Evolutionary conservation across 2,329 filamentous ascomycete species (phyloP), one percentile per base, ranked within the genome.

Genomic region (Colletotrichum sidae): DNA sequence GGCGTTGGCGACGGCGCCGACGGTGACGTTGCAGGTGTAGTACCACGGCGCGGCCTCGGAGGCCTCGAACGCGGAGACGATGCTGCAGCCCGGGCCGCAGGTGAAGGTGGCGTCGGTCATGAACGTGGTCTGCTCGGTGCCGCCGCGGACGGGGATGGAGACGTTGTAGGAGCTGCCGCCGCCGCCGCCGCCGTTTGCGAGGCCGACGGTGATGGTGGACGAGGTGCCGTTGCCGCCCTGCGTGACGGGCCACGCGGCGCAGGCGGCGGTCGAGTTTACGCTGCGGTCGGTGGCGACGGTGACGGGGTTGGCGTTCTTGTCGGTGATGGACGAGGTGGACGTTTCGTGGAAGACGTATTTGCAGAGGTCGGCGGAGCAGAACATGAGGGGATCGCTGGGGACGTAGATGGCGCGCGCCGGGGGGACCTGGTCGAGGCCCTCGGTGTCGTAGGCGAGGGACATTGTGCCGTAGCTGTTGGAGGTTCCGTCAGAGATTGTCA

Each of bases 1-100:
- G 2, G 77, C 80, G 51, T 72, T 79, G 25, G 46, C 56, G 1
- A 80, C 79, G 2, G 67, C 17, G 0, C 70, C 71, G 5, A 82
- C 54, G 0, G 73, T 78, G 13, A 80, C 72, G 55, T 80, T 77
- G 70, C 80, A 83, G 12, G 56, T 65, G 69, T 82, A 83, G 60
- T 75, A 81, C 79, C 79, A 83, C 0, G 79, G 72, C 5, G 75
- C 59, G 1, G 62, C 72, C 13, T 56, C 25, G 0, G 76, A 79
- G 2, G 79, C 73, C 61, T 82, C 80, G 13, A 82, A 79, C 2
- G 74, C 80, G 35, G 73, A 66, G 7, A 82, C 71, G 12, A 65
- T 45, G 55, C 69, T 71, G 68, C 75, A 78, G 6, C 71, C 61
- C 0, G 65, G 34, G 12, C 70, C 74, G 57, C 75, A 74, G 6